Conservation (phyloP, 805 yeast species). For the Metschnikowia santaceciliae region DNA sequence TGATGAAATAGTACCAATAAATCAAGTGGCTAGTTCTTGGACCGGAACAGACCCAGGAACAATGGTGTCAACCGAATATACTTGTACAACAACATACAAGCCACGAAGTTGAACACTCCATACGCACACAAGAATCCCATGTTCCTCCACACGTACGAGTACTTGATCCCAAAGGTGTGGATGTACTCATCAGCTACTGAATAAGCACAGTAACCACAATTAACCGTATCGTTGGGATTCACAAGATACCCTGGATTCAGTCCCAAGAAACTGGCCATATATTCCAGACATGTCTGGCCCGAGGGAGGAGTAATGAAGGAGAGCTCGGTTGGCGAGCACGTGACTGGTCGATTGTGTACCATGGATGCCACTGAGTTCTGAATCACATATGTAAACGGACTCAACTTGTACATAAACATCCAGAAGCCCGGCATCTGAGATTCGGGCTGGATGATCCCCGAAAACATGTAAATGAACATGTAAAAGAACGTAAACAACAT, state of each 20-base stretch:
- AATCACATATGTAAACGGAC: conserved; percentile 37
- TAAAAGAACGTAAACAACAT: conserved; percentile 52
- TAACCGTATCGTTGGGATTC: background rate
- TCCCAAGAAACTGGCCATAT: background rate
- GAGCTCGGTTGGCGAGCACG: conserved; percentile 47
- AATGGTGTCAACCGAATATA: conserved; percentile 9
- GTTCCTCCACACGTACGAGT: conserved; percentile 12
- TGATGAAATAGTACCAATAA: too few species aligned
- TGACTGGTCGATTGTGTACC: conserved; percentile 41
- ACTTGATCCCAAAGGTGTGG: conserved; percentile 6
- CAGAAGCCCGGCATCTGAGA: conserved; percentile 44
- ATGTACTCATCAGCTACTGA: conserved; percentile 7
- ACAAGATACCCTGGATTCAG: background rate
- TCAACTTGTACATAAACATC: conserved; percentile 43
- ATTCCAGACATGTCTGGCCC: conserved; percentile 7
- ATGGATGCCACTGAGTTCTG: conserved; percentile 39
- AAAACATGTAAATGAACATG: conserved; percentile 54
- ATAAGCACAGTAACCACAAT: background rate
- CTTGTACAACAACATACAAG: conserved; percentile 10
- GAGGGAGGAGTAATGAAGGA: conserved; percentile 46
- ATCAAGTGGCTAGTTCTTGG: too few species aligned
- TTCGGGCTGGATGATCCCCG: conserved; percentile 45
- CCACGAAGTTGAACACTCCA: conserved; percentile 10
- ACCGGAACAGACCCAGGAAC: too few species aligned
- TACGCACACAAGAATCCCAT: conserved; percentile 11